Percentiles rank a stretch among this genome's conserved stretches.
Evolutionary conservation across 441 rosid genomes (phyloP).

Genomic region (Brassica balearica): DNA sequence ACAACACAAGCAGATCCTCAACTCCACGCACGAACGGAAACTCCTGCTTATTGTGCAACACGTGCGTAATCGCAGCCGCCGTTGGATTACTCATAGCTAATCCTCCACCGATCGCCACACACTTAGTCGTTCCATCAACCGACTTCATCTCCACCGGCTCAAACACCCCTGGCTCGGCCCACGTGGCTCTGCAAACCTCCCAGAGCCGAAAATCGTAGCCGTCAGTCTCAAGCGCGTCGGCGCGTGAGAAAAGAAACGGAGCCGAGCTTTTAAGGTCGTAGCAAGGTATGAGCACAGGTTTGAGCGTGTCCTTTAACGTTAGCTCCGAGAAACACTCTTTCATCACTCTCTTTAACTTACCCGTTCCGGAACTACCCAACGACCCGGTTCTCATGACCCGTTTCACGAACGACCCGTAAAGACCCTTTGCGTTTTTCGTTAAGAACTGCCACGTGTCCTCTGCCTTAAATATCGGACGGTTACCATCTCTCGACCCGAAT

Average conservation of each 20-base stretch:
- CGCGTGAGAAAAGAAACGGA: slow-evolving; percentile 91
- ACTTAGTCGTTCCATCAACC: slow-evolving; percentile 69
- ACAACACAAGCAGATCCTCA: slow-evolving; percentile 86
- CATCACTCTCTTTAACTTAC: slow-evolving; percentile 65
- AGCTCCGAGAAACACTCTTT: slow-evolving; percentile 70
- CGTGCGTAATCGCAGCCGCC: slow-evolving; percentile 96
- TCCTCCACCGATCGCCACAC: slow-evolving; percentile 89
- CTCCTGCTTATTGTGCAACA: slow-evolving; percentile 93
- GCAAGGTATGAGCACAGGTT: slow-evolving; percentile 88
- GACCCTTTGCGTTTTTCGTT: slow-evolving; percentile 67
- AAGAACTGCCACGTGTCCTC: slow-evolving; percentile 90
- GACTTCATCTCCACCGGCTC: slow-evolving; percentile 81
- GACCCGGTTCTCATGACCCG: slow-evolving; percentile 59
- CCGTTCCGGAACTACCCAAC: slow-evolving; percentile 48
- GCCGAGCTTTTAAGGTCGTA: slow-evolving; percentile 85
- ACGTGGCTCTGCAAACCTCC: slow-evolving; percentile 94
- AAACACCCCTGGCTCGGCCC: slow-evolving; percentile 81
- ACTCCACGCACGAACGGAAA: slow-evolving; percentile 94
- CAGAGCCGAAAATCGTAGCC: slow-evolving; percentile 78
- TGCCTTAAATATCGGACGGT: slow-evolving; percentile 72
- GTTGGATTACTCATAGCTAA: slow-evolving; percentile 89
- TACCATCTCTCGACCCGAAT: slow-evolving; percentile 70
- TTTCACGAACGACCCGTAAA: slow-evolving; percentile 53
- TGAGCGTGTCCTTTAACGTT: slow-evolving; percentile 85
- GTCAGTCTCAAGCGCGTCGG: slow-evolving; percentile 91